Evolutionary conservation across 257 asterid species (phyloP).

Genomic region (Solanum habrochaites): DNA sequence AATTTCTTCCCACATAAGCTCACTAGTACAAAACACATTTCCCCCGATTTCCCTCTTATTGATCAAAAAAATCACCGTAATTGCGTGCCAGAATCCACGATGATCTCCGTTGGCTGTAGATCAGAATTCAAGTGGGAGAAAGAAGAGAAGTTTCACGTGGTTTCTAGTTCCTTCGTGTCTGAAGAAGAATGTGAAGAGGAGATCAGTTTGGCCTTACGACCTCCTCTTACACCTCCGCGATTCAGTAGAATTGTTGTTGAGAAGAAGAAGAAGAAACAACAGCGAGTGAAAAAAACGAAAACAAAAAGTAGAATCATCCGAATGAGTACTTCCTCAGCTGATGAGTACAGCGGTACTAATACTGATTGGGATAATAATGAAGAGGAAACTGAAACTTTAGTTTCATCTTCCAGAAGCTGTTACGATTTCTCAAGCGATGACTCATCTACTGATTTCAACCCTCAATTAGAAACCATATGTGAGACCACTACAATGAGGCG

Average conservation of each 20-base stretch:
- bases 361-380: conserved; percentile 1
- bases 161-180: conserved; percentile 21
- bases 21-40: not conserved
- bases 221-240: conserved; percentile 10
- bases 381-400: conserved; percentile 21
- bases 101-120: conserved; percentile 7
- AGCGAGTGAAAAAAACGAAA: conserved; percentile 22
- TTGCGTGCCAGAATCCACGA: conserved; percentile 10
- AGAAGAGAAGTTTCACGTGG: conserved; percentile 63
- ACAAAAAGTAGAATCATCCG: conserved; percentile 18
- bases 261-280: conserved; percentile 4
- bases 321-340: conserved; percentile 49
- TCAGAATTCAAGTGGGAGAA: conserved; percentile 36
- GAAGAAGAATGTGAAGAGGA: not conserved
- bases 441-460: conserved; percentile 22
- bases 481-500: conserved; percentile 2
- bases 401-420: conserved; percentile 19
- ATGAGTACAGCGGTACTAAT: conserved; percentile 28
- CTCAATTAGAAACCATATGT: conserved; percentile 14
- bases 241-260: not conserved
- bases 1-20: conserved; percentile 1
- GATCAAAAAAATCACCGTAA: not conserved
- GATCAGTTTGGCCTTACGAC: not conserved
- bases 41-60: not conserved
- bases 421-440: conserved; percentile 10